Base-by-base conservation (phyloP, 2,329 filamentous ascomycete species). In the Gaeumannomyces tritici region DNA sequence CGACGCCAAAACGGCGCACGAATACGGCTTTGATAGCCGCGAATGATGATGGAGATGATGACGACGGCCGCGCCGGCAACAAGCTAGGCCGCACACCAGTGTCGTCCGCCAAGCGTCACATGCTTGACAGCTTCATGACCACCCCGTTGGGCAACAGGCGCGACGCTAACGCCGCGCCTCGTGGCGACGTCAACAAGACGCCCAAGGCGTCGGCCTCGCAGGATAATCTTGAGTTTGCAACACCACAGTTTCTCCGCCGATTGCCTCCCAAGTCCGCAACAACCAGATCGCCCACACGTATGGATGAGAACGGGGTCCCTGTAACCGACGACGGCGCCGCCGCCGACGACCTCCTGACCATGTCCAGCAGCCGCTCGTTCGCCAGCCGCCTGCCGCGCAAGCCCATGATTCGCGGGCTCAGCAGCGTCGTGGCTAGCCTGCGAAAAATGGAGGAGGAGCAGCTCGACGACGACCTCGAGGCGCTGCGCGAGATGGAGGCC, bases 391-490 rank as follows among this genome's bases (percentile, higher is more conserved):
- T 86, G 29, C 86, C 83, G 3, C 79, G 79, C 55, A 87, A 85
- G 67, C 82, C 84, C 11, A 74, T 90, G n/a, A 84, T 84, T 1
- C 81, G 88, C 63, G 89, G 88, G 31, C 74, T 95, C 62, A 93
- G 89, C 71, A 87, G 84, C 65, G 88, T 93, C 66, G 87, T 93
- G 27, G 86, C 88, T 26, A 83, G 83, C 28, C 76, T 93, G 66
- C 81, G 87, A 64, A 86, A 85, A 69, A 79, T 90, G 62, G 86
- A 91, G 70, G 88, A 91, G 61, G 84, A 89, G 57, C 77, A 78
- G 24, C 76, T 88, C 62, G 89, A 91, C 60, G 89, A 93, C 29
- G 89, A 93, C 42, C 76, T 90, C 64, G 89, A 92, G 9, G 85
- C 87, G 1, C 75, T 93, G 70, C 82, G 83, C n/a, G 90, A 92